Evolutionary conservation across 2,329 filamentous ascomycete species (phyloP).

Genomic region (Colletotrichum magnum): DNA sequence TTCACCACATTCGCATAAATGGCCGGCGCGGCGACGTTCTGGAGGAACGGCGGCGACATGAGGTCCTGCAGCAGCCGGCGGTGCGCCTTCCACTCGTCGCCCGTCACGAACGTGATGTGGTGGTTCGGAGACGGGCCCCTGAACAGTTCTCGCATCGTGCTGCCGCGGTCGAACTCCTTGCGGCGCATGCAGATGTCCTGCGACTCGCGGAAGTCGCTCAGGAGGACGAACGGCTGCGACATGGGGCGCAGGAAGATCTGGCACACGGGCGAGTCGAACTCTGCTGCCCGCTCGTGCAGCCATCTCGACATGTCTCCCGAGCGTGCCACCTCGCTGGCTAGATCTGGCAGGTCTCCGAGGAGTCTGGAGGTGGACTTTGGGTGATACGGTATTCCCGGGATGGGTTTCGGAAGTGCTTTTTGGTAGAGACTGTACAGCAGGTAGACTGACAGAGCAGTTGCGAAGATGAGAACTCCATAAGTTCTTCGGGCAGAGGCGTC

Average conservation of each 20-base stretch:
- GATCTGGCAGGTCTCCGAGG: conserved; percentile 18
- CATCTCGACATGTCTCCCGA: conserved; percentile 37
- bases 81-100: conserved; percentile 49
- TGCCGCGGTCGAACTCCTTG: conserved; percentile 51
- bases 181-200: conserved; percentile 53
- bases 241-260: conserved; percentile 54
- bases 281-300: conserved; percentile 44
- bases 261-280: conserved; percentile 47
- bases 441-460: background rate
- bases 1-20: conserved; percentile 49
- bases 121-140: conserved; percentile 44
- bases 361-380: conserved; percentile 6
- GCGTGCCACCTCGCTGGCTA: background rate
- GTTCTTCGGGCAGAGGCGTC: background rate
- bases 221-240: conserved; percentile 47
- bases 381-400: conserved; percentile 28
- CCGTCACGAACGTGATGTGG: conserved; percentile 49
- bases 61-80: conserved; percentile 54
- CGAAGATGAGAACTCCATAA: background rate
- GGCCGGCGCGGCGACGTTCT: conserved; percentile 49
- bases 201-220: conserved; percentile 51
- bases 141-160: conserved; percentile 15
- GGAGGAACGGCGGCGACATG: conserved; percentile 54
- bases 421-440: conserved; percentile 13
- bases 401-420: conserved; percentile 41